Conservation (phyloP, 495 filamentous ascomycete genomes). For the Aspergillus nidulans region DNA sequence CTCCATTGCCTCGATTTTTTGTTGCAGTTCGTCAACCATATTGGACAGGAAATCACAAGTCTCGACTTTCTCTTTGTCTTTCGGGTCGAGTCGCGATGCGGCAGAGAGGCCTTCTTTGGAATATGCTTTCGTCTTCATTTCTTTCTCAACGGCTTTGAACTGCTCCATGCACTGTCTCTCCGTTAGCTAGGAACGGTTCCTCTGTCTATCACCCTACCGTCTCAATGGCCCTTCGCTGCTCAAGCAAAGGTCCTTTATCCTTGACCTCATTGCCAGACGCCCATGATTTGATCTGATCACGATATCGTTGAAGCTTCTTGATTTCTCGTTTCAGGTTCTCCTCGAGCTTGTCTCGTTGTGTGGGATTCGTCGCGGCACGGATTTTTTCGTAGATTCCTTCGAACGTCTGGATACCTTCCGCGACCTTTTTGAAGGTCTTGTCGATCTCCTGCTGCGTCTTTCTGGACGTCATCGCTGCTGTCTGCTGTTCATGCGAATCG, state of each 20-base stretch:
- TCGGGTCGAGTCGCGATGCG: conserved; percentile 88
- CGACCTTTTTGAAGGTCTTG: conserved; percentile 96
- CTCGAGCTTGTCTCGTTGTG: conserved; percentile 96
- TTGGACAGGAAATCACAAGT: conserved; percentile 74
- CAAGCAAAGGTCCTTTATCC: conserved; percentile 90
- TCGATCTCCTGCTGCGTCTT: conserved; percentile 97
- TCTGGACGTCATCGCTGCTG: conserved; percentile 72
- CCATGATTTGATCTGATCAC: conserved; percentile 99
- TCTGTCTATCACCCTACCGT: conserved; percentile 50
- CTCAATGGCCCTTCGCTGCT: conserved; percentile 92
- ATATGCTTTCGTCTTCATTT: conserved; percentile 99
- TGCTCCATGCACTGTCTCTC: conserved; percentile 87
- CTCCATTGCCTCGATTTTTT: conserved; percentile 87
- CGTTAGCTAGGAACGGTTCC: not conserved
- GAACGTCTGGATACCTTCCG: conserved; percentile 87
- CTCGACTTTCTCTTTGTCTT: conserved; percentile 88
- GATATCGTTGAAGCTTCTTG: conserved; percentile 96
- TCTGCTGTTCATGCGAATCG: conserved; percentile 16
- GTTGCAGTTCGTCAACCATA: conserved; percentile 91
- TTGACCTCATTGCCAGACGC: conserved; percentile 96
- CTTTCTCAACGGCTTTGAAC: conserved; percentile 99
- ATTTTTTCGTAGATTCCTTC: conserved; percentile 96
- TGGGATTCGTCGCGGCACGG: conserved; percentile 77
- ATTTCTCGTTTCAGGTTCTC: conserved; percentile 97
- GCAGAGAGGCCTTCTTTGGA: conserved; percentile 94